A percentile compares a stretch with the other conserved stretches of the same genome.
Evolutionary conservation across 1,139 yeast genomes (phyloP).

Genomic region (Saccharomyces uvarum): DNA sequence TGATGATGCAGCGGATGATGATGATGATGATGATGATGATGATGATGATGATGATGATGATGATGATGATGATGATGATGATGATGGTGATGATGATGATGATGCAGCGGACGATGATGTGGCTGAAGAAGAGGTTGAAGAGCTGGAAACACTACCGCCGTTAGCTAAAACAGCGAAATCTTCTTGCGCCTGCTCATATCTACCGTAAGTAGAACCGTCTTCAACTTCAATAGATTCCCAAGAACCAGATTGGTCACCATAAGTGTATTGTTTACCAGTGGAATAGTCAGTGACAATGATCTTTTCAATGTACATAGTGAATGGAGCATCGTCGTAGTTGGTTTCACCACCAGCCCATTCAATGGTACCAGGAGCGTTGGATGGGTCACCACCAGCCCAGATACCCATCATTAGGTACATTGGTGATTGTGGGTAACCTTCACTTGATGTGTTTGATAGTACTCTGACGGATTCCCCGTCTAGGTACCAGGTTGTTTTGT

Average conservation of each 20-base stretch:
- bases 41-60: constrained; percentile 6
- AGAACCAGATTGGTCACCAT: constrained; percentile 55
- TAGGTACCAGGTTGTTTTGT: constrained; percentile 50
- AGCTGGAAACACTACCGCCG: constrained; percentile 20
- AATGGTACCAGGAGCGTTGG: constrained; percentile 60
- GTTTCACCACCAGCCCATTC: constrained; percentile 84
- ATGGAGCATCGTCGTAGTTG: constrained; percentile 59
- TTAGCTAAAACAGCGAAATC: constrained; percentile 41
- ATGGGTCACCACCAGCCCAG: constrained; percentile 69
- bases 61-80: constrained; percentile 6
- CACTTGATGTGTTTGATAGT: constrained; percentile 39
- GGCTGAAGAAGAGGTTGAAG: constrained; percentile 7
- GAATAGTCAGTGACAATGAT: constrained; percentile 71
- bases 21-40: constrained; percentile 1
- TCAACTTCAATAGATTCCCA: constrained; percentile 63
- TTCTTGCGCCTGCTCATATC: constrained; percentile 41
- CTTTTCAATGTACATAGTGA: constrained; percentile 55
- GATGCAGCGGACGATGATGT: constrained; percentile 11
- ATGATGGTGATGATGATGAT: constrained; percentile 2
- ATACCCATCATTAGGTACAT: constrained; percentile 62
- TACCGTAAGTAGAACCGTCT: constrained; percentile 59
- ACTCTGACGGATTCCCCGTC: constrained; percentile 58
- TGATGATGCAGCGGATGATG: not conserved
- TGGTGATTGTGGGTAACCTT: constrained; percentile 74
- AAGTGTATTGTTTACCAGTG: constrained; percentile 60